phyloP scores from a whole-genome alignment of 257 asterid genomes.

The Gentiana macrophylla region DNA sequence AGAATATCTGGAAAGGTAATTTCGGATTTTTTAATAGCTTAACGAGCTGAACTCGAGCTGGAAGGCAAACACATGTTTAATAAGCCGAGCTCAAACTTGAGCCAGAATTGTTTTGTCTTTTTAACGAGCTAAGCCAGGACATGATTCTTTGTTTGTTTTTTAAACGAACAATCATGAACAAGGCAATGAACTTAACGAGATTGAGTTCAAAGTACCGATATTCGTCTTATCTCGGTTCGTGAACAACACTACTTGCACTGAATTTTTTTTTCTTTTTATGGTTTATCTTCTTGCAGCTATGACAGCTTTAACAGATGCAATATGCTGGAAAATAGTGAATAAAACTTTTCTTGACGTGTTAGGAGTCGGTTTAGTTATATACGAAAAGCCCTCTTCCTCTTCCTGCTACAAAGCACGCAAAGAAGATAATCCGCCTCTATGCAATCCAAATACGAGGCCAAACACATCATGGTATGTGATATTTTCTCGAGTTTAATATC shows the following conservation, averaged over 20 bases:
- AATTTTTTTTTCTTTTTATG: background rate
- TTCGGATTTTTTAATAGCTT: background rate
- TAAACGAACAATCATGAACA: too few species aligned
- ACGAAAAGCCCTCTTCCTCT: conserved; percentile 56
- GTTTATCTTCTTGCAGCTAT: conserved; percentile 10
- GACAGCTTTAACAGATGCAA: conserved; percentile 11
- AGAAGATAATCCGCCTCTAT: conserved; percentile 55
- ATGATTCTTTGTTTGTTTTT: too few species aligned
- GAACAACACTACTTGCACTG: too few species aligned
- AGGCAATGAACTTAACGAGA: too few species aligned
- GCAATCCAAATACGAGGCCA: conserved; percentile 34
- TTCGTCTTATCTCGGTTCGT: too few species aligned
- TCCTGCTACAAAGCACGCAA: conserved; percentile 61
- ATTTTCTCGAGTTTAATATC: background rate
- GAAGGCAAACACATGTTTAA: too few species aligned
- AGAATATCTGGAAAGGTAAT: conserved; percentile 9
- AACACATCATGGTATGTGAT: conserved; percentile 51
- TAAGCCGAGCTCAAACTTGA: too few species aligned
- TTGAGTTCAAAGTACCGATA: too few species aligned
- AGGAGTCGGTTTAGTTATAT: conserved; percentile 55
- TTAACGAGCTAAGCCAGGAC: background rate
- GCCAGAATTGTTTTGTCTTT: background rate
- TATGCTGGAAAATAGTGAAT: conserved; percentile 18
- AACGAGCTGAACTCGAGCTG: too few species aligned
- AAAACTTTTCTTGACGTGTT: conserved; percentile 26